Evolutionary conservation across 306 rosid genomes (phyloP).

Genomic region (Calophaca sinica): DNA sequence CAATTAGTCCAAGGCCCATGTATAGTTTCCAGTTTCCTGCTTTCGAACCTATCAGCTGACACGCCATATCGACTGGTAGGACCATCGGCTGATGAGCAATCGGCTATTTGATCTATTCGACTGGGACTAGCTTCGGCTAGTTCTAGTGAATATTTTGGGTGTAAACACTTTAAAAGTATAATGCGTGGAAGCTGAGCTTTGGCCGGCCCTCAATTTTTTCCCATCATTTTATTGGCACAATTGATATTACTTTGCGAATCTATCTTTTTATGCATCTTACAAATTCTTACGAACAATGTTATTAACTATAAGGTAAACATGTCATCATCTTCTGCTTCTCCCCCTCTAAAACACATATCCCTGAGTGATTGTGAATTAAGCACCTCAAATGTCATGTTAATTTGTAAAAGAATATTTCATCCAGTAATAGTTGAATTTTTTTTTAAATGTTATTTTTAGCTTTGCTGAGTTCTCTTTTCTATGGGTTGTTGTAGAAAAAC

Average conservation of each 20-base stretch:
- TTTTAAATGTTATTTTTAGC: neutral
- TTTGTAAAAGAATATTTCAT: no score
- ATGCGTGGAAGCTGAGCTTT: conserved; percentile 18
- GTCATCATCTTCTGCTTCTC: neutral
- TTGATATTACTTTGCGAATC: conserved; percentile 19
- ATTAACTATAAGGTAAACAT: neutral
- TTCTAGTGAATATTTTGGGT: no score
- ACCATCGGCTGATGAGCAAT: no score
- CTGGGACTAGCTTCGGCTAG: no score
- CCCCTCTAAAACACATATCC: neutral
- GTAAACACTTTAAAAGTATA: conserved; percentile 26
- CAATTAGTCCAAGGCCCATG: no score
- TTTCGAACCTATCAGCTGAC: no score
- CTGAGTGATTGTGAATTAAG: conserved; percentile 1
- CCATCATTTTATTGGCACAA: conserved; percentile 8
- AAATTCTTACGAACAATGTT: conserved; percentile 13
- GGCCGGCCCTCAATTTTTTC: neutral
- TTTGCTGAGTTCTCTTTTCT: neutral
- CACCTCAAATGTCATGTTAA: neutral
- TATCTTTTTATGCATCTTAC: neutral
- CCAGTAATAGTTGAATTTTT: neutral
- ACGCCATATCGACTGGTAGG: no score
- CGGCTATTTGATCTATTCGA: no score
- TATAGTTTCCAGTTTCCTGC: no score
- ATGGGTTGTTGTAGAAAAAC: neutral